Percentiles rank a stretch among this genome's conserved stretches.
These are phyloP conservation scores for bread wheat (Triticum aestivum) DNA, from an alignment of 176 grass and related monocot species.

Conservation along the genomic window IWGSC_CS_RefSeq_v2.1 NC_057804.1:521608679-521609178, in stretches of 20 bases:
- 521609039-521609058: slow-evolving; percentile 71
- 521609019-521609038: slow-evolving; percentile 43
- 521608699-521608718: slow-evolving; percentile 16
- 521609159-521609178: neutral
- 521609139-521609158: slow-evolving; percentile 29
- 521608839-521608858: slow-evolving; percentile 24
- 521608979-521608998: slow-evolving; percentile 29
- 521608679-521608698: slow-evolving; percentile 7
- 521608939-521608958: slow-evolving; percentile 21
- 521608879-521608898: slow-evolving; percentile 4
- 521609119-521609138: neutral
- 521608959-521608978: slow-evolving; percentile 18
- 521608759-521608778: slow-evolving; percentile 42
- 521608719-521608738: slow-evolving; percentile 10
- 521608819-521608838: neutral
- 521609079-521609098: slow-evolving; percentile 52
- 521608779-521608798: slow-evolving; percentile 75
- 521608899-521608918: slow-evolving; percentile 20
- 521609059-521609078: slow-evolving; percentile 61
- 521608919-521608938: slow-evolving; percentile 34
- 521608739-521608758: slow-evolving; percentile 22
- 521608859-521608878: neutral
- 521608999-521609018: slow-evolving; percentile 12
- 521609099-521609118: slow-evolving; percentile 18
- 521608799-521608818: slow-evolving; percentile 39